These are phyloP conservation scores for Aspergillus brasiliensis DNA, from an alignment of 2,329 filamentous ascomycete species.

Conservation along the genomic window DNA sequence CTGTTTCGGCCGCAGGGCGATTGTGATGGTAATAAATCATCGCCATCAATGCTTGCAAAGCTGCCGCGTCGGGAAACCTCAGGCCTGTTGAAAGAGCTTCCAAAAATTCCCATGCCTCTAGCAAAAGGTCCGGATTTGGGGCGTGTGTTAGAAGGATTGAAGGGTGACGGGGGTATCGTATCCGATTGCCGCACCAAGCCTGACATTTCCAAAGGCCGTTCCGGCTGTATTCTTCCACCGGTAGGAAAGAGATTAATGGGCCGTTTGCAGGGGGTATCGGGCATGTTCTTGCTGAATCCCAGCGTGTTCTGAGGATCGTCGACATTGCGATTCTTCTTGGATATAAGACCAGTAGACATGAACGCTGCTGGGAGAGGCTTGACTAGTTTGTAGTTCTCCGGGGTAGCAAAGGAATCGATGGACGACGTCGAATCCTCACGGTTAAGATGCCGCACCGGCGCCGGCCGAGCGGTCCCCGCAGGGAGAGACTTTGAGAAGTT, in stretches of 20 bases:
- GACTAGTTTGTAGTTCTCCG: constrained; percentile 72
- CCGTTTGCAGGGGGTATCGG: constrained; percentile 96
- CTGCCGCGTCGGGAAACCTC: constrained; percentile 63
- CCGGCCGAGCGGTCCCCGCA: constrained; percentile 61
- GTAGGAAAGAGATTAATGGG: constrained; percentile 70
- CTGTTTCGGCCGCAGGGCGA: constrained; percentile 60
- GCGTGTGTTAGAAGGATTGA: constrained; percentile 64
- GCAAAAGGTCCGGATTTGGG: constrained; percentile 70
- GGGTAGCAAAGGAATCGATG: constrained; percentile 67
- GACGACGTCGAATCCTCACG: constrained; percentile 54
- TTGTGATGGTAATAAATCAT: constrained; percentile 65
- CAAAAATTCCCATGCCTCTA: constrained; percentile 64
- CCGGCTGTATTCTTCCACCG: constrained; percentile 55
- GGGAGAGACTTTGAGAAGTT: constrained; percentile 78
- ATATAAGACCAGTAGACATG: constrained; percentile 91
- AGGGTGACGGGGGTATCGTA: constrained; percentile 78
- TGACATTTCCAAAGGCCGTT: constrained; percentile 63
- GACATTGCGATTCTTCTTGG: constrained; percentile 85
- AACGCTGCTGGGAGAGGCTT: constrained; percentile 82
- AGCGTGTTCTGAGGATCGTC: constrained; percentile 63
- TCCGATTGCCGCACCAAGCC: constrained; percentile 72
- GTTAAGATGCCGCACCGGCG: constrained; percentile 43
- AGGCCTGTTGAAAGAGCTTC: constrained; percentile 54
- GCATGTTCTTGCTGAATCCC: constrained; percentile 68
- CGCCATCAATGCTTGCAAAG: constrained; percentile 77